Percentiles rank a stretch among this genome's conserved stretches.
Conservation (phyloP, 768 basidiomycete species). For the Tylopilus subfusipes region DNA sequence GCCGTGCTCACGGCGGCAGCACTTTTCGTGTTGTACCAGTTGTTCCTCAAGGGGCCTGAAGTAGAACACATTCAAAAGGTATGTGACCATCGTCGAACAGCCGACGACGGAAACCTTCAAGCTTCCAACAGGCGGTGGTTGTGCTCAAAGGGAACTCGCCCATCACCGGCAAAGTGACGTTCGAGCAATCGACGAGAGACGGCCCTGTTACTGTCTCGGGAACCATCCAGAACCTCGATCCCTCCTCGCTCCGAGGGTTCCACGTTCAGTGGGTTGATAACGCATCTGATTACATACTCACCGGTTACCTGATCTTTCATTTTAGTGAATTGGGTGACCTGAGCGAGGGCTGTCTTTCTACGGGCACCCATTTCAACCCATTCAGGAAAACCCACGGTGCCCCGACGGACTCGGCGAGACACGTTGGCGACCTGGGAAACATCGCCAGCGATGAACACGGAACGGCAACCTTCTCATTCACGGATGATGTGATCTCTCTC, state of each 20-base stretch:
- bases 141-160: conserved; percentile 59
- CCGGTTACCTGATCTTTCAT: conserved; percentile 14
- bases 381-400: conserved; percentile 62
- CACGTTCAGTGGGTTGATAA: conserved; percentile 66
- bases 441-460: conserved; percentile 60
- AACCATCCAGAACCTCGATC: conserved; percentile 55
- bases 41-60: conserved; percentile 19
- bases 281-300: conserved; percentile 1
- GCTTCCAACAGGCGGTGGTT: conserved; percentile 45
- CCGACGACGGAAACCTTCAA: neutral
- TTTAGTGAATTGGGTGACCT: conserved; percentile 52
- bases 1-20: conserved; percentile 6
- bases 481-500: conserved; percentile 60
- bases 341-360: conserved; percentile 59
- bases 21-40: conserved; percentile 20
- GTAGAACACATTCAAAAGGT: conserved; percentile 24
- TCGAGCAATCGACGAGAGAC: conserved; percentile 49
- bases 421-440: conserved; percentile 78
- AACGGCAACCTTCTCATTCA: conserved; percentile 52
- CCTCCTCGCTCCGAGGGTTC: conserved; percentile 63
- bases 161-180: conserved; percentile 63
- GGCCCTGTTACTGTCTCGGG: conserved; percentile 62
- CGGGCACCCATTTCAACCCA: conserved; percentile 80
- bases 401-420: conserved; percentile 49
- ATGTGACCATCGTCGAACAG: neutral